A percentile compares a stretch with the other conserved stretches of the same genome.
phyloP scores from a whole-genome alignment of 805 yeast species.

The Candida insectorum region DNA sequence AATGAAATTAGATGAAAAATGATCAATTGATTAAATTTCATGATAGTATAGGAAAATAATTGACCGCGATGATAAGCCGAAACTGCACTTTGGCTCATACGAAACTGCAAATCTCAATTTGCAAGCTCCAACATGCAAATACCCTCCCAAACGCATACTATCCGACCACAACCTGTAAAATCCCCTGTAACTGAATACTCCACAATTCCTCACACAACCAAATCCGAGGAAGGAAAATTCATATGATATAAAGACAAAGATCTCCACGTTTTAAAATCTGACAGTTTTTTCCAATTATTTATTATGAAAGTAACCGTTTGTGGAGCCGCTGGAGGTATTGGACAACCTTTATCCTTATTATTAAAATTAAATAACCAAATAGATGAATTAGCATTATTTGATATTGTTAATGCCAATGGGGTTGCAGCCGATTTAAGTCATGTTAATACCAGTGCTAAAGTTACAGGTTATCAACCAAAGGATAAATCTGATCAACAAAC shows the following conservation, averaged over 20 bases:
- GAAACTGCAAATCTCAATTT: neutral
- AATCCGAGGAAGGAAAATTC: slow-evolving; percentile 5
- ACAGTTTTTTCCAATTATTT: neutral
- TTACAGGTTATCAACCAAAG: slow-evolving; percentile 39
- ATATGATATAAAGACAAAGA: neutral
- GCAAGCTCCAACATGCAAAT: too few species aligned
- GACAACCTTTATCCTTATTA: slow-evolving; percentile 44
- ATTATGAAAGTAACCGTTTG: slow-evolving; percentile 45
- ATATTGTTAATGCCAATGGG: slow-evolving; percentile 44
- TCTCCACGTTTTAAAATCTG: neutral
- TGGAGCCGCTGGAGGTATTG: slow-evolving; percentile 50
- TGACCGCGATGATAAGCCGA: too few species aligned
- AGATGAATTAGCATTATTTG: slow-evolving; percentile 37
- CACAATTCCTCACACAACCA: too few species aligned
- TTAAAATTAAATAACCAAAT: slow-evolving; percentile 38
- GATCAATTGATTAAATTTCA: too few species aligned
- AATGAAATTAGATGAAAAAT: neutral
- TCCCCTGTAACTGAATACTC: too few species aligned
- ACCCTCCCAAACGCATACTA: too few species aligned
- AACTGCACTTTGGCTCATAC: neutral
- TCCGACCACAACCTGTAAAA: too few species aligned
- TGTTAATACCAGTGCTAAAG: slow-evolving; percentile 37
- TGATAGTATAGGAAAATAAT: too few species aligned
- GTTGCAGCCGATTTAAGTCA: slow-evolving; percentile 47
- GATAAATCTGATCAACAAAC: slow-evolving; percentile 37